These are phyloP conservation scores for Crithidia bombi DNA, from an alignment of 208 protist species.

Conservation along the genomic window DNA sequence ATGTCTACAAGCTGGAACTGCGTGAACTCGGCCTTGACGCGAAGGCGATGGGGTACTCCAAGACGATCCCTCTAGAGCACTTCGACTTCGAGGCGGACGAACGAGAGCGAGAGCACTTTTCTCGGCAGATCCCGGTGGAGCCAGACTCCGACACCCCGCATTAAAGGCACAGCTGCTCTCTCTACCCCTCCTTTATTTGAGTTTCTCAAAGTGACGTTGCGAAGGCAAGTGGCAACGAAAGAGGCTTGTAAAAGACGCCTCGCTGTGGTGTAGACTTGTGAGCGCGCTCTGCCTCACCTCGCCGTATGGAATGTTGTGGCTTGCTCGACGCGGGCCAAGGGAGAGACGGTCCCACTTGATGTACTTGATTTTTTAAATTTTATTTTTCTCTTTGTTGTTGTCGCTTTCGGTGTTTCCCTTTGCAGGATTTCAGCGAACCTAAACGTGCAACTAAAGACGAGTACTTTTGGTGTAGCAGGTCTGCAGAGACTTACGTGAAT, in stretches of 20 bases:
- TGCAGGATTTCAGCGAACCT: background rate
- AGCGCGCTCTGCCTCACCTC: too few relatives aligned
- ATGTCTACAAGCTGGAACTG: conserved; percentile 69
- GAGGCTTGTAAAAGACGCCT: too few relatives aligned
- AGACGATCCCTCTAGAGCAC: conserved; percentile 75
- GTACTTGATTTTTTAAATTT: background rate
- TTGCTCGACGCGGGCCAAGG: too few relatives aligned
- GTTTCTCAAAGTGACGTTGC: too few relatives aligned
- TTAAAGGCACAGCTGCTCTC: background rate
- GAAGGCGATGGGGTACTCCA: conserved; percentile 78
- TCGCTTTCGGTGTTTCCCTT: background rate
- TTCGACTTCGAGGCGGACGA: conserved; percentile 76
- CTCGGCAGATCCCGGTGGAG: conserved; percentile 61
- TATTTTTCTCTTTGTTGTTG: conserved; percentile 6
- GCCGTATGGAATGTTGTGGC: too few relatives aligned
- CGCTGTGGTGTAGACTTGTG: too few relatives aligned
- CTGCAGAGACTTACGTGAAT: background rate
- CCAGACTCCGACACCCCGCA: conserved; percentile 47
- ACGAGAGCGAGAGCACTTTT: conserved; percentile 72
- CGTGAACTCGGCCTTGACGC: conserved; percentile 74
- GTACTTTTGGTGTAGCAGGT: background rate
- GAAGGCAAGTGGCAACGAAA: too few relatives aligned
- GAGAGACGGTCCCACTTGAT: background rate
- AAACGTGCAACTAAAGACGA: too few relatives aligned
- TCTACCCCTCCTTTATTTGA: background rate